These are phyloP conservation scores for Bolboschoenus planiculmis DNA, from an alignment of 176 grass and related monocot genomes.

Conservation along the genomic window DNA sequence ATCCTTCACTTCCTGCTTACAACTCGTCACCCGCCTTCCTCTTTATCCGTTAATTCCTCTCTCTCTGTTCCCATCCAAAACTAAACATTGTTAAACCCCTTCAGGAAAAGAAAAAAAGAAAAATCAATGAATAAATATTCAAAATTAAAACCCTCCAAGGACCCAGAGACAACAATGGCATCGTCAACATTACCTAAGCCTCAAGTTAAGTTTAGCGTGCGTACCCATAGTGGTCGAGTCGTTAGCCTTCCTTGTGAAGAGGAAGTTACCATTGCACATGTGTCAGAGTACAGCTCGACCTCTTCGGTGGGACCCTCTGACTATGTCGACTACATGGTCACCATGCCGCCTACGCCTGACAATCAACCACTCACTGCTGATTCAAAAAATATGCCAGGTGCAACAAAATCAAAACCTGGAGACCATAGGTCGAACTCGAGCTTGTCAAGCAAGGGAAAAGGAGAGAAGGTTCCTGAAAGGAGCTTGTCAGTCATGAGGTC, in stretches of 20 bases:
- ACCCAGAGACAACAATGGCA: neutral
- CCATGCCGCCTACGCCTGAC: constrained; percentile 88
- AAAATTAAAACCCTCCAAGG: constrained; percentile 14
- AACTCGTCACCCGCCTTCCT: neutral
- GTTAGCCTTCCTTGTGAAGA: constrained; percentile 36
- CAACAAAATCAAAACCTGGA: constrained; percentile 24
- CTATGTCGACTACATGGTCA: constrained; percentile 68
- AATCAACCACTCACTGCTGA: constrained; percentile 48
- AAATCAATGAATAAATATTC: neutral
- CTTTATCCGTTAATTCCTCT: neutral
- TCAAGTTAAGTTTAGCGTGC: constrained; percentile 28
- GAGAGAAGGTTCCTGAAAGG: neutral
- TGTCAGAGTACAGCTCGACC: constrained; percentile 18
- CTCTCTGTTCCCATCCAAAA: neutral
- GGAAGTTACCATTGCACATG: constrained; percentile 22
- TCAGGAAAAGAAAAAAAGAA: neutral
- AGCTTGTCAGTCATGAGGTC: constrained; percentile 11
- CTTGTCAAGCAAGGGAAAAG: constrained; percentile 23
- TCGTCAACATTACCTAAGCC: constrained; percentile 34
- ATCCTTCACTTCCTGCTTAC: neutral
- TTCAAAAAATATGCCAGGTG: neutral
- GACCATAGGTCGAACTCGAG: constrained; percentile 31
- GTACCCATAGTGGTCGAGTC: constrained; percentile 36
- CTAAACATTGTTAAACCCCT: neutral
- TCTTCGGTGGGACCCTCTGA: constrained; percentile 41